Evolutionary conservation across 2,329 filamentous ascomycete genomes (phyloP).

Genomic region (Penicillium olsonii): DNA sequence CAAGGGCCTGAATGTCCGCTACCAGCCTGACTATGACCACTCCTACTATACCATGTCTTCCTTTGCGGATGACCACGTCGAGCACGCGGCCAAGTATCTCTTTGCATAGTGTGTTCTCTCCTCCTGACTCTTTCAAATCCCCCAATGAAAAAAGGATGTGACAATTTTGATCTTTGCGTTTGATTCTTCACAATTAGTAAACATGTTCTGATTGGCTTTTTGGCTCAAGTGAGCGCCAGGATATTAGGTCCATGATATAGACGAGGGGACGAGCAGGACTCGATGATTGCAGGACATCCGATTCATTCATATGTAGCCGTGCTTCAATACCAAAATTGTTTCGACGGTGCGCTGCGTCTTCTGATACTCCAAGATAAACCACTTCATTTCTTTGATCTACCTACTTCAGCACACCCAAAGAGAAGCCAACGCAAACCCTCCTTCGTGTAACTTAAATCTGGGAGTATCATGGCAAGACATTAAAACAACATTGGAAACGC

Average conservation of each 20-base stretch:
- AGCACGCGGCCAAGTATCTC: slow-evolving; percentile 86
- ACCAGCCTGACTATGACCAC: slow-evolving; percentile 92
- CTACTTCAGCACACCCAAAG: neutral
- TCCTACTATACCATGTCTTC: slow-evolving; percentile 95
- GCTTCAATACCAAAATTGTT: too few species aligned
- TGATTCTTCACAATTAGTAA: neutral
- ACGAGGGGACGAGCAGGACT: neutral
- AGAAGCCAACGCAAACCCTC: neutral
- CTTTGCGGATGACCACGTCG: slow-evolving; percentile 87
- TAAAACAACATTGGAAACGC: neutral
- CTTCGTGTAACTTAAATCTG: neutral
- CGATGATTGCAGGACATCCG: too few species aligned
- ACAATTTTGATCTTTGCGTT: slow-evolving; percentile 6
- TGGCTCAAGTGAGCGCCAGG: slow-evolving; percentile 18
- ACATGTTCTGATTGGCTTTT: slow-evolving; percentile 15
- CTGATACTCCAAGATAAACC: neutral
- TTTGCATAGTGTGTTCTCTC: slow-evolving; percentile 56
- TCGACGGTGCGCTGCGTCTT: too few species aligned
- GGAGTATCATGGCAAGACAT: neutral
- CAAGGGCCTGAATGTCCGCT: slow-evolving; percentile 72
- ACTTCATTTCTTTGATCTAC: neutral
- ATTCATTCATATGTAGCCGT: too few species aligned
- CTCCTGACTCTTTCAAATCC: neutral
- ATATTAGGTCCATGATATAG: slow-evolving; percentile 15
- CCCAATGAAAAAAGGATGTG: neutral